phyloP scores from a whole-genome alignment of 2,329 filamentous ascomycete species.

The Rhinocladiella mackenziei region DNA sequence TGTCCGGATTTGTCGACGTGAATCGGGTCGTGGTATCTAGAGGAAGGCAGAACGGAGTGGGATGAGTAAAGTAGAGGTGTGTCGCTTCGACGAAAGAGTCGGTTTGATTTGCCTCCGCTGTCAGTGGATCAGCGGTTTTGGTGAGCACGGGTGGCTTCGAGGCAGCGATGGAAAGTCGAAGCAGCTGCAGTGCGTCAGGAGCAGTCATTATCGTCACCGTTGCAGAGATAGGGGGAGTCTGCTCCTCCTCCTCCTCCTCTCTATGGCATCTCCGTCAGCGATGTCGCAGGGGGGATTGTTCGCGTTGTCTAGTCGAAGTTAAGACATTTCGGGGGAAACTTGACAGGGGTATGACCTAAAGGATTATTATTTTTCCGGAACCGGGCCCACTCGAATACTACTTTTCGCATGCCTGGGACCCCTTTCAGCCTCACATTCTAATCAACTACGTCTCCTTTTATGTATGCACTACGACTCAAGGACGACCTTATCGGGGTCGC shows the following conservation, averaged over 20 bases:
- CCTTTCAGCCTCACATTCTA: too few relatives aligned
- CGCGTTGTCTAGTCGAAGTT: neutral
- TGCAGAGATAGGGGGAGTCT: neutral
- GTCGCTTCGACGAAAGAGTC: conserved; percentile 69
- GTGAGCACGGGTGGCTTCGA: conserved; percentile 68
- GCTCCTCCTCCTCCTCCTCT: too few relatives aligned
- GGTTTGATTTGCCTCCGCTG: conserved; percentile 56
- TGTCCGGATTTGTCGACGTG: conserved; percentile 59
- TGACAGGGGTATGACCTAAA: too few relatives aligned
- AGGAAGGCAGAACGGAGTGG: conserved; percentile 59
- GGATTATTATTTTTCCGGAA: too few relatives aligned
- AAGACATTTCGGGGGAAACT: too few relatives aligned
- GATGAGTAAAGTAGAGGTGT: conserved; percentile 66
- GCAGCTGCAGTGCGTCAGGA: conserved; percentile 72
- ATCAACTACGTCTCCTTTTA: too few relatives aligned
- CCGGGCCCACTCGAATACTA: too few relatives aligned
- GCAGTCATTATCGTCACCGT: conserved; percentile 49
- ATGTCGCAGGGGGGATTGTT: neutral
- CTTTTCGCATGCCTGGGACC: too few relatives aligned
- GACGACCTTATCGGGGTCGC: too few relatives aligned
- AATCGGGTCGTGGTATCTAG: conserved; percentile 79
- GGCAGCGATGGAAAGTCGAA: conserved; percentile 76
- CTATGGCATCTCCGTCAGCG: conserved; percentile 7
- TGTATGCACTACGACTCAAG: too few relatives aligned
- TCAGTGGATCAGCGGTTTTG: conserved; percentile 60